Conservation (phyloP, 2,329 filamentous ascomycete genomes). For the Thelonectria rubi region DNA sequence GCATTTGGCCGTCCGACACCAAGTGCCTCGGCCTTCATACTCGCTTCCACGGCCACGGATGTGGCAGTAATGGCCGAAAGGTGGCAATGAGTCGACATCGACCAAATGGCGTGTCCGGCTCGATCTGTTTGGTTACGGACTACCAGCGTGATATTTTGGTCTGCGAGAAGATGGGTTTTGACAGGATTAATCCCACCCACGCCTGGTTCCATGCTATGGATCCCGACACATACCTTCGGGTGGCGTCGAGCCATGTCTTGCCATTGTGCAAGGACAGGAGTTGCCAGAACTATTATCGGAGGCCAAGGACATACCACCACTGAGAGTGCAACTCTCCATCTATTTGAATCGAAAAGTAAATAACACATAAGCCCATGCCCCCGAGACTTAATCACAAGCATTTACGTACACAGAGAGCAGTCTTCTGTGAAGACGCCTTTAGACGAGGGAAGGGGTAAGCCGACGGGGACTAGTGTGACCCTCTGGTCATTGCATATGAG, state of each 20-base stretch:
- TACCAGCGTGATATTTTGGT: not conserved
- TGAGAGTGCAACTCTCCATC: no score
- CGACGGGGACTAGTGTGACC: no score
- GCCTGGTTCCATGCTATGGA: not conserved
- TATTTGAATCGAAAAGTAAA: no score
- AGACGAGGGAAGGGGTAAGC: no score
- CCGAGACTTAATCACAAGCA: no score
- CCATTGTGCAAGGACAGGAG: not conserved
- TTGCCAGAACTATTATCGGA: not conserved
- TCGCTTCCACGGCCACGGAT: not conserved
- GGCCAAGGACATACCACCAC: not conserved
- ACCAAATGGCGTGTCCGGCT: not conserved
- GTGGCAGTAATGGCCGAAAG: not conserved
- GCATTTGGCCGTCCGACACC: not conserved
- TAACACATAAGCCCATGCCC: no score
- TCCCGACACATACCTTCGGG: not conserved
- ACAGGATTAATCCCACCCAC: not conserved
- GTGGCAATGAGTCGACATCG: not conserved
- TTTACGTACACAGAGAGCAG: no score
- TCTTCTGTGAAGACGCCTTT: no score
- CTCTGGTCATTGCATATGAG: no score
- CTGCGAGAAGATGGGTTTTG: not conserved
- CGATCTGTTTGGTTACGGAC: not conserved
- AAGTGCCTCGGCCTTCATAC: not conserved
- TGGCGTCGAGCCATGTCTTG: not conserved